phyloP scores from a whole-genome alignment of 139 green algal species.

The Pedinophyceae sp. region DNA sequence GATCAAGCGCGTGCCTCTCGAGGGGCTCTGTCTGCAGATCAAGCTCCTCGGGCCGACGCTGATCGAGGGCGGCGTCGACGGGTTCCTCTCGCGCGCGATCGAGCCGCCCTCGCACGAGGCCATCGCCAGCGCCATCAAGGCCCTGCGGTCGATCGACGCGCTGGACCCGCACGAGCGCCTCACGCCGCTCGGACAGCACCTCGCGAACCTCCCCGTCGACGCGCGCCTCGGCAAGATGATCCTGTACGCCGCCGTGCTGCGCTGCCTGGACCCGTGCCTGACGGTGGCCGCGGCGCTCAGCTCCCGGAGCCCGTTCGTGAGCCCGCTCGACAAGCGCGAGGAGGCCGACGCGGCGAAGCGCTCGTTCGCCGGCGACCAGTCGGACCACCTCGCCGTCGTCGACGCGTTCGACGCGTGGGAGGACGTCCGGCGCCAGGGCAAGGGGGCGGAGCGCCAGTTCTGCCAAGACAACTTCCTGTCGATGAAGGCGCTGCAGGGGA shows the following conservation, averaged over 20 bases:
- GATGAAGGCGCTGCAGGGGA: not conserved
- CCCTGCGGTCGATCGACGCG: conserved; percentile 13
- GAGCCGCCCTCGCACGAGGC: conserved; percentile 10
- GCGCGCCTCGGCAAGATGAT: conserved; percentile 27
- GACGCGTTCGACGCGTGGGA: conserved; percentile 4
- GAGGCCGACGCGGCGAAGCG: conserved; percentile 19
- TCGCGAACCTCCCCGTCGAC: conserved; percentile 19
- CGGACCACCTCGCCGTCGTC: conserved; percentile 7
- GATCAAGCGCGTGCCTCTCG: conserved; percentile 12
- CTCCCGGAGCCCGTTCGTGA: conserved; percentile 6
- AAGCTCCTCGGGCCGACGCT: not conserved
- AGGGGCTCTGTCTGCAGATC: conserved; percentile 10
- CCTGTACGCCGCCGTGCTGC: conserved; percentile 19
- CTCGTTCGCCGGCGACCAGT: conserved; percentile 3
- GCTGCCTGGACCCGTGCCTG: conserved; percentile 20
- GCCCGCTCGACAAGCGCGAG: conserved; percentile 8
- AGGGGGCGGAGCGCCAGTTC: not conserved
- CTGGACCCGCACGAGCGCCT: conserved; percentile 19
- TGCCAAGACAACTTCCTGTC: conserved; percentile 1
- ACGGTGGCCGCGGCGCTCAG: conserved; percentile 16
- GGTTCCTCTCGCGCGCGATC: conserved; percentile 8
- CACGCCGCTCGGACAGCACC: conserved; percentile 15
- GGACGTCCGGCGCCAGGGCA: not conserved
- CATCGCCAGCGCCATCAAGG: conserved; percentile 9
- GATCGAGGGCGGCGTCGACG: conserved; percentile 1